These are phyloP conservation scores for Penicillium soppii DNA, from an alignment of 495 filamentous ascomycete species.

Conservation along the genomic window DNA sequence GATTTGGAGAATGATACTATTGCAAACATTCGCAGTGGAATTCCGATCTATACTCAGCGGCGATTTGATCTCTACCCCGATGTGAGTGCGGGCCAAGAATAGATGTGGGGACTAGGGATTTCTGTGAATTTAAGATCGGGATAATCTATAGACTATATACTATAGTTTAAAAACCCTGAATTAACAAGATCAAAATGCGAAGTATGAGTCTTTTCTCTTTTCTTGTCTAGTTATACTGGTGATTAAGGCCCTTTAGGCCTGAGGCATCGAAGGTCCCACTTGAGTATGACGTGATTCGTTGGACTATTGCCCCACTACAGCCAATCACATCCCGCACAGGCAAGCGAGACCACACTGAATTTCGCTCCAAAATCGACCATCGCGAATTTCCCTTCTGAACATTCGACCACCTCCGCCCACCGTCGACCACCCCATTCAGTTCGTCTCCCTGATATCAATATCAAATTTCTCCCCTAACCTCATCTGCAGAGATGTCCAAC, in stretches of 20 bases:
- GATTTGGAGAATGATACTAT: slow-evolving; percentile 72
- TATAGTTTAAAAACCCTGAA: not conserved
- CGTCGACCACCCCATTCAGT: slow-evolving; percentile 46
- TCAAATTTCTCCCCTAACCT: slow-evolving; percentile 15
- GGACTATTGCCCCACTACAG: not conserved
- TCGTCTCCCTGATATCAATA: slow-evolving; percentile 19
- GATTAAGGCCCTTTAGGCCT: not conserved
- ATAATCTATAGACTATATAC: slow-evolving; percentile 1
- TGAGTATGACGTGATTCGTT: not conserved
- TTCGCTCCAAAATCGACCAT: slow-evolving; percentile 34
- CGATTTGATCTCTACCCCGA: slow-evolving; percentile 96
- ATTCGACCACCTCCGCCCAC: slow-evolving; percentile 47
- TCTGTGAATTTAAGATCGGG: not conserved
- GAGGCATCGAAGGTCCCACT: not conserved
- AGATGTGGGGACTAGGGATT: slow-evolving; percentile 3
- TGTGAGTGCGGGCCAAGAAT: slow-evolving; percentile 52
- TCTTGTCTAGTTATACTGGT: too few species aligned
- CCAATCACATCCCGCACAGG: slow-evolving; percentile 28
- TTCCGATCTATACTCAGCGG: slow-evolving; percentile 82
- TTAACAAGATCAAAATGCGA: not conserved
- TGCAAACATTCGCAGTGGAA: slow-evolving; percentile 73
- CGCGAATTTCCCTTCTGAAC: slow-evolving; percentile 28
- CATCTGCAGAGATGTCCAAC: slow-evolving; percentile 69
- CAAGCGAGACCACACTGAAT: slow-evolving; percentile 51
- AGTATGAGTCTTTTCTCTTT: not conserved